Evolutionary conservation across 768 basidiomycete species (phyloP).

Genomic region (Suillus ampliporus): DNA sequence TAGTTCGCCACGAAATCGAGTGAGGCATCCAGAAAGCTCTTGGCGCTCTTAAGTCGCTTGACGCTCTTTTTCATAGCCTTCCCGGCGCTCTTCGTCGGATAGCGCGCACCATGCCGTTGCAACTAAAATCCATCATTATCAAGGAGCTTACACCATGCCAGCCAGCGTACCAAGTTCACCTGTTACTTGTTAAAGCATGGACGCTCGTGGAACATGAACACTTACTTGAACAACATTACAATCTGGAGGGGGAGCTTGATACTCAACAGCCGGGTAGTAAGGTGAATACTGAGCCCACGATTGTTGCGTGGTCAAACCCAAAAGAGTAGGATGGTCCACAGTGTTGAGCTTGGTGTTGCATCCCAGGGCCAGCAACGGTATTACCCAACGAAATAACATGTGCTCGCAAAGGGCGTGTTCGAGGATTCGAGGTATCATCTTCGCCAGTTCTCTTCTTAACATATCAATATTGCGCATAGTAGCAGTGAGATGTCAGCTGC

Average conservation of each 20-base stretch:
- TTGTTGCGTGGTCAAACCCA: slow-evolving; percentile 26
- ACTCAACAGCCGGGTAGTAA: slow-evolving; percentile 54
- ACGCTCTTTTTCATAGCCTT: slow-evolving; percentile 51
- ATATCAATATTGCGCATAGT: too few relatives aligned
- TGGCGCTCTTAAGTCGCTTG: slow-evolving; percentile 54
- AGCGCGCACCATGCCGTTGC: slow-evolving; percentile 80
- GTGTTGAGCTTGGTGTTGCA: too few relatives aligned
- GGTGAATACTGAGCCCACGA: slow-evolving; percentile 71
- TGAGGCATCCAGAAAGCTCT: slow-evolving; percentile 45
- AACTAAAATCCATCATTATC: slow-evolving; percentile 47
- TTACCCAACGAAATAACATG: too few relatives aligned
- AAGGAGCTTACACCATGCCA: background rate
- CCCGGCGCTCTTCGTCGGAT: slow-evolving; percentile 57
- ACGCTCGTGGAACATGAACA: background rate
- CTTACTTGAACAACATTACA: slow-evolving; percentile 65
- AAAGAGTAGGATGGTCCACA: too few relatives aligned
- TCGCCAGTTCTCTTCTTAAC: too few relatives aligned
- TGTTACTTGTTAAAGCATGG: background rate
- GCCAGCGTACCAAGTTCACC: slow-evolving; percentile 24
- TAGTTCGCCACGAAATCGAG: slow-evolving; percentile 60
- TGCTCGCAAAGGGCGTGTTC: too few relatives aligned
- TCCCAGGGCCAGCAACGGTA: too few relatives aligned
- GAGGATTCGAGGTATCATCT: too few relatives aligned
- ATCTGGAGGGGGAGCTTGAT: slow-evolving; percentile 48
- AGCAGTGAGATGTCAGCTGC: too few relatives aligned